A percentile compares a stretch with the other conserved stretches of the same genome.
Conservation (phyloP, 805 yeast genomes). For the Candida boleticola region DNA sequence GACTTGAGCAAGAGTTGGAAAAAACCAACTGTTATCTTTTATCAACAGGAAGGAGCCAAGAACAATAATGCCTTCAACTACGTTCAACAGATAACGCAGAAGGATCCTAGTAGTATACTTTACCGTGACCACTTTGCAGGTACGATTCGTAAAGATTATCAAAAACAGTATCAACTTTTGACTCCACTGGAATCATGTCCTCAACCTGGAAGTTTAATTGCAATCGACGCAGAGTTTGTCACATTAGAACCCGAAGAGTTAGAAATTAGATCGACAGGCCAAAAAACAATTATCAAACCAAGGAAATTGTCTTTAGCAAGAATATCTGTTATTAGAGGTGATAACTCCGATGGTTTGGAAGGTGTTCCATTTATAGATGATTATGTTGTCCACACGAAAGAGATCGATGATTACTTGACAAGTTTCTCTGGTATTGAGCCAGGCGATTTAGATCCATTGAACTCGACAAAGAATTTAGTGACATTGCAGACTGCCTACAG, state of each 20-base stretch:
- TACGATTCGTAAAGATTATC: slow-evolving; percentile 56
- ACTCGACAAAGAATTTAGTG: slow-evolving; percentile 68
- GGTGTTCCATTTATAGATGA: slow-evolving; percentile 91
- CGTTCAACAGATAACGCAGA: slow-evolving; percentile 22
- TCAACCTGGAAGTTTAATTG: slow-evolving; percentile 69
- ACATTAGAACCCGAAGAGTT: slow-evolving; percentile 71
- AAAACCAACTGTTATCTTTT: slow-evolving; percentile 69
- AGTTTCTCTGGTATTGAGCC: slow-evolving; percentile 90
- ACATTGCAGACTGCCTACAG: slow-evolving; percentile 81
- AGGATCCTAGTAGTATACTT: slow-evolving; percentile 52
- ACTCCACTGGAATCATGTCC: slow-evolving; percentile 68
- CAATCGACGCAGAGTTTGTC: slow-evolving; percentile 97
- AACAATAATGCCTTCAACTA: not conserved
- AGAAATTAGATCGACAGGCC: slow-evolving; percentile 75
- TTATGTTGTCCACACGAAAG: slow-evolving; percentile 71
- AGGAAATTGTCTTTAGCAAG: slow-evolving; percentile 78
- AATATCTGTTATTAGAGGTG: slow-evolving; percentile 79
- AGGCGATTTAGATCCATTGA: slow-evolving; percentile 77
- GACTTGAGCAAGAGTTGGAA: slow-evolving; percentile 78
- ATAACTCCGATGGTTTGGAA: slow-evolving; percentile 52
- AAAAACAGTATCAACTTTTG: slow-evolving; percentile 65
- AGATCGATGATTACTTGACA: slow-evolving; percentile 82
- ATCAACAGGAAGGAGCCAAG: slow-evolving; percentile 46
- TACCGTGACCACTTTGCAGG: slow-evolving; percentile 74
- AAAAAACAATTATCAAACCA: slow-evolving; percentile 69